Evolutionary conservation across 306 rosid genomes (phyloP).

Genomic region (Quercus parvula): DNA sequence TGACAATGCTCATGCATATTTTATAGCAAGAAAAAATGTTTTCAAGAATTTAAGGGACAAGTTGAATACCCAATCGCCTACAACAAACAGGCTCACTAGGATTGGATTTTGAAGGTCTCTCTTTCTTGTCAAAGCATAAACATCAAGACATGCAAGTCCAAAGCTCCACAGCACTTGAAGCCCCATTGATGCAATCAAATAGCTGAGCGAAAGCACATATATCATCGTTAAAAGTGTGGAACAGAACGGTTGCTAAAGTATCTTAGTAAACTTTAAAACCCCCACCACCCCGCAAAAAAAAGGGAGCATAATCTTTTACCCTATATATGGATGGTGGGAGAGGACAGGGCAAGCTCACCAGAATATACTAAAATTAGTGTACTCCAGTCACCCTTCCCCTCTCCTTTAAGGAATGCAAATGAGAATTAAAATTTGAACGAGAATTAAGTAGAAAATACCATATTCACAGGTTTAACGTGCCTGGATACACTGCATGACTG

Average conservation of each 20-base stretch:
- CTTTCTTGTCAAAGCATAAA: slow-evolving; percentile 79
- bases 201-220: slow-evolving; percentile 46
- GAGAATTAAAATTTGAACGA: neutral
- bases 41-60: neutral
- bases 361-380: no score
- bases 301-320: neutral
- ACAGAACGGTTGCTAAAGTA: neutral
- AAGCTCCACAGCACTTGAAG: slow-evolving; percentile 98
- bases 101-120: slow-evolving; percentile 85
- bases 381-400: no score
- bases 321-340: no score
- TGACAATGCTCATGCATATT: neutral
- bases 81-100: slow-evolving; percentile 90
- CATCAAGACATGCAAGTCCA: slow-evolving; percentile 95
- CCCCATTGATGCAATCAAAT: slow-evolving; percentile 96
- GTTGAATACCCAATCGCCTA: slow-evolving; percentile 91
- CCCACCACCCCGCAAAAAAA: neutral
- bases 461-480: neutral
- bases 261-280: neutral
- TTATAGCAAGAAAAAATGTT: slow-evolving; percentile 4
- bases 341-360: no score
- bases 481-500: no score
- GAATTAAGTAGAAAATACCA: neutral
- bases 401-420: neutral
- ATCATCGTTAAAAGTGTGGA: neutral